A percentile compares a stretch with the other conserved stretches of the same genome.
Evolutionary conservation across 371 early-diverging fungal genomes (phyloP).

Genomic region (Rhizopus delemar): DNA sequence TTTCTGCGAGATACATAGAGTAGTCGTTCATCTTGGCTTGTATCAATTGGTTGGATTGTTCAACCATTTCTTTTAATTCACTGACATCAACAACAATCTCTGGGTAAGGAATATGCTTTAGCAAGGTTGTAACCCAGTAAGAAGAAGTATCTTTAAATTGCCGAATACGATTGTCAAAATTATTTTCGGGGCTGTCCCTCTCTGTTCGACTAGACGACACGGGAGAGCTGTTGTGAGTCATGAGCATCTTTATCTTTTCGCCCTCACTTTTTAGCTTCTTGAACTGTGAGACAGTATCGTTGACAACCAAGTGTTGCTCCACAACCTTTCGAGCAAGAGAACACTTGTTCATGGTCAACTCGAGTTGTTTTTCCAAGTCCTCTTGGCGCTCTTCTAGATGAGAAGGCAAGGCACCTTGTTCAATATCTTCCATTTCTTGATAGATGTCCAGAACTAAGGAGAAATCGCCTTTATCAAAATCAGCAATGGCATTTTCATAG

Average conservation of each 20-base stretch:
- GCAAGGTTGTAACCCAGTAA: constrained; percentile 34
- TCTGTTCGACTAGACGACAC: constrained; percentile 4
- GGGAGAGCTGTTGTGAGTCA: constrained; percentile 16
- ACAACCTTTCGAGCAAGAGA: constrained; percentile 33
- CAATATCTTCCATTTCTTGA: constrained; percentile 37
- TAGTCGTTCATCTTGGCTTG: constrained; percentile 25
- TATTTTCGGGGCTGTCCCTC: constrained; percentile 3
- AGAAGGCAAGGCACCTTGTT: constrained; percentile 22
- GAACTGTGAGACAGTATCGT: constrained; percentile 24
- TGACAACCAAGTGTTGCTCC: constrained; percentile 37
- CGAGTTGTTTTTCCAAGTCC: constrained; percentile 28
- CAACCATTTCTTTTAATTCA: constrained; percentile 14
- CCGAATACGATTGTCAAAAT: constrained; percentile 27
- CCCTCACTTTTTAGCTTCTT: constrained; percentile 32
- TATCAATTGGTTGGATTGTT: constrained; percentile 22
- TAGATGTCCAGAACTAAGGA: constrained; percentile 26
- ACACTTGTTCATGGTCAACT: constrained; percentile 24
- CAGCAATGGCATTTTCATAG: constrained; percentile 28
- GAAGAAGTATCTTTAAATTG: constrained; percentile 41
- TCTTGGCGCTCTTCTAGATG: constrained; percentile 38
- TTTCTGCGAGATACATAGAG: constrained; percentile 25
- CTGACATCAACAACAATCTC: constrained; percentile 17
- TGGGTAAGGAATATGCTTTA: constrained; percentile 35
- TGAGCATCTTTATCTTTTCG: constrained; percentile 32
- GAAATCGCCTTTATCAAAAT: constrained; percentile 35